These are phyloP conservation scores for Calonectria hongkongensis DNA, from an alignment of 2,329 filamentous ascomycete species.

Conservation along the genomic window DNA sequence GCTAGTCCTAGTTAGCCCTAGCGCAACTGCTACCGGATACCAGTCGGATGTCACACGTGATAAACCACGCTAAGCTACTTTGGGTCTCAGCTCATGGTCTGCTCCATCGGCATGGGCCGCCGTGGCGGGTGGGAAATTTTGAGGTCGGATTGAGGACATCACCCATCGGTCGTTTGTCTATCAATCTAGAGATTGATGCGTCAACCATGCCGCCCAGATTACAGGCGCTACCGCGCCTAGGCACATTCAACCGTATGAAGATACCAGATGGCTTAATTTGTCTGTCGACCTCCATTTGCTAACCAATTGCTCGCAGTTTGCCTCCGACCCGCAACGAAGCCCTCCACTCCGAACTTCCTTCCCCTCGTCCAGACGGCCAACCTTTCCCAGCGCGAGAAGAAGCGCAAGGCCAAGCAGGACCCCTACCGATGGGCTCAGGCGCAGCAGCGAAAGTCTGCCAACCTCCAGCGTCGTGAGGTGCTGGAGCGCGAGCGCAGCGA, in stretches of 20 bases:
- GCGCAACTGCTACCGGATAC: neutral
- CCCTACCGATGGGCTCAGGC: conserved; percentile 89
- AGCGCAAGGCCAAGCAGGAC: conserved; percentile 81
- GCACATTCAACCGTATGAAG: conserved; percentile 75
- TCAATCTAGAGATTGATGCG: conserved; percentile 52
- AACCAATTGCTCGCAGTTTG: conserved; percentile 69
- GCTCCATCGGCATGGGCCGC: conserved; percentile 39
- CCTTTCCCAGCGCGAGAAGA: conserved; percentile 77
- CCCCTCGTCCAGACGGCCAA: conserved; percentile 79
- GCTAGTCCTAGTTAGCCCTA: conserved; percentile 51
- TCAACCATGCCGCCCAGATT: conserved; percentile 81
- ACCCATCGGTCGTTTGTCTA: conserved; percentile 48
- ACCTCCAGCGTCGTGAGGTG: conserved; percentile 83
- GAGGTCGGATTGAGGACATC: conserved; percentile 51
- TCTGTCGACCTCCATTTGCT: conserved; percentile 41
- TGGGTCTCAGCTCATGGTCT: conserved; percentile 16
- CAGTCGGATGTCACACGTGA: conserved; percentile 58
- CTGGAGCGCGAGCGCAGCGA: conserved; percentile 79
- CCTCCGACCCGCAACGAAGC: conserved; percentile 72
- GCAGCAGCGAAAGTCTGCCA: conserved; percentile 88
- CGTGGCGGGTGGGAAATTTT: conserved; percentile 59
- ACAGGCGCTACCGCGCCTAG: conserved; percentile 75
- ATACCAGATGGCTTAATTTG: neutral
- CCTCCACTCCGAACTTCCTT: conserved; percentile 70
- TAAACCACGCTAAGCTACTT: conserved; percentile 37